A percentile compares a stretch with the other conserved stretches of the same genome.
These are phyloP conservation scores for Colletotrichum gloeosporioides DNA, from an alignment of 2,329 filamentous ascomycete species.

Conservation along the genomic window DNA sequence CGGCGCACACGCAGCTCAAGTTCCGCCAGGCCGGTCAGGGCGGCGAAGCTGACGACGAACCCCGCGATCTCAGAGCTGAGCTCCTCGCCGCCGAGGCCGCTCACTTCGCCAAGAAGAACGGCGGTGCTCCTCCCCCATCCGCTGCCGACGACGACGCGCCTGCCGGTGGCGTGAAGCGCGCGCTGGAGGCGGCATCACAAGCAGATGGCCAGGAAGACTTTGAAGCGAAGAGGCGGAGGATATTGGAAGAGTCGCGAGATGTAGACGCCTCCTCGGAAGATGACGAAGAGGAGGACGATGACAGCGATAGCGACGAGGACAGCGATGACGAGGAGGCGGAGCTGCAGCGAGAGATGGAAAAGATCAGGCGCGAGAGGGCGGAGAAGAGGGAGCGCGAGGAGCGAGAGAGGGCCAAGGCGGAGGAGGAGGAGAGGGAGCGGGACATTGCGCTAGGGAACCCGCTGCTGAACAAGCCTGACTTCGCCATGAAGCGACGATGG, in stretches of 20 bases:
- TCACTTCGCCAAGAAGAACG: slow-evolving; percentile 85
- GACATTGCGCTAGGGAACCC: slow-evolving; percentile 95
- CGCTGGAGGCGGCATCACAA: slow-evolving; percentile 57
- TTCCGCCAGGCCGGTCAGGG: slow-evolving; percentile 88
- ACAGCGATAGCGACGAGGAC: slow-evolving; percentile 63
- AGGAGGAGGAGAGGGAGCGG: slow-evolving; percentile 82
- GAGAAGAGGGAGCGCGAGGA: slow-evolving; percentile 73
- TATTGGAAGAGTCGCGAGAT: slow-evolving; percentile 86
- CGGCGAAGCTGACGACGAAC: slow-evolving; percentile 72
- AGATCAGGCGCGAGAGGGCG: slow-evolving; percentile 86
- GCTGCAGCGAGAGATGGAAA: slow-evolving; percentile 89
- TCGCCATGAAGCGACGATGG: slow-evolving; percentile 91
- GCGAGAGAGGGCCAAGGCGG: slow-evolving; percentile 66
- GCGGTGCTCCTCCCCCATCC: slow-evolving; percentile 51
- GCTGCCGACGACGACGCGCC: slow-evolving; percentile 47
- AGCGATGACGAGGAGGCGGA: slow-evolving; percentile 87
- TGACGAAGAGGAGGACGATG: slow-evolving; percentile 59
- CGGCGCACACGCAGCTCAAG: slow-evolving; percentile 93
- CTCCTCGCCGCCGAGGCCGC: slow-evolving; percentile 87
- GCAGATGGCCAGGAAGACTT: slow-evolving; percentile 66
- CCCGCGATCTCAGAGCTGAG: slow-evolving; percentile 86
- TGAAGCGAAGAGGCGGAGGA: slow-evolving; percentile 82
- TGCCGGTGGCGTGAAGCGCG: slow-evolving; percentile 63
- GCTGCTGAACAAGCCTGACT: slow-evolving; percentile 85
- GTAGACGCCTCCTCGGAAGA: slow-evolving; percentile 81